Conservation (phyloP, 257 asterid genomes). For the Catharanthus roseus region DNA sequence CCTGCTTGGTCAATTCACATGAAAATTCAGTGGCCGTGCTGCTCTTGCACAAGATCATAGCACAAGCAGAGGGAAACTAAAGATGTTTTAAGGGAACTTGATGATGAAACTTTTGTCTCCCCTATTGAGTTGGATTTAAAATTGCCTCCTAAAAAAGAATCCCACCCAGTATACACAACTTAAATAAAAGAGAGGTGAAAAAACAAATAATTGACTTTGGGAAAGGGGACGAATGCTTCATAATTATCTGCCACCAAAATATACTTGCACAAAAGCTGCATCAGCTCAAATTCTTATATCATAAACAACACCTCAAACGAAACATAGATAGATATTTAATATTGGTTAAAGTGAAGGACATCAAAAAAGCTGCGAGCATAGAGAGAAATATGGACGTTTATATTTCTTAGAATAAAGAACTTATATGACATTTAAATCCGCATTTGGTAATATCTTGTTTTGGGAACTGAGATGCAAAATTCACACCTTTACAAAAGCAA, state of each 20-base stretch:
- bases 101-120: not conserved
- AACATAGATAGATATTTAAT: not conserved
- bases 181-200: not conserved
- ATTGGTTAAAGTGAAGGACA: not conserved
- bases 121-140: not conserved
- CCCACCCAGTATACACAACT: not conserved
- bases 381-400: not conserved
- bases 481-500: constrained; percentile 83
- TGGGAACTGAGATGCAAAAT: not conserved
- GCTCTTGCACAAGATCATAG: no score
- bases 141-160: not conserved
- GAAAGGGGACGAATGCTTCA: not conserved
- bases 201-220: not conserved
- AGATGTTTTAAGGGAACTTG: no score
- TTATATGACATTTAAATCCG: not conserved
- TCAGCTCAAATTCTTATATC: not conserved
- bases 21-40: no score
- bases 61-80: no score
- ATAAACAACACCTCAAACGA: not conserved
- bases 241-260: not conserved
- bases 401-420: not conserved
- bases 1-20: no score
- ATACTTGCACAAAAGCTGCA: not conserved
- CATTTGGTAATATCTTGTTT: not conserved
- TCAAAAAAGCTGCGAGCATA: not conserved